Base-by-base conservation (phyloP, 1,284 basidiomycete species). In the Cerioporus squamosus region DNA sequence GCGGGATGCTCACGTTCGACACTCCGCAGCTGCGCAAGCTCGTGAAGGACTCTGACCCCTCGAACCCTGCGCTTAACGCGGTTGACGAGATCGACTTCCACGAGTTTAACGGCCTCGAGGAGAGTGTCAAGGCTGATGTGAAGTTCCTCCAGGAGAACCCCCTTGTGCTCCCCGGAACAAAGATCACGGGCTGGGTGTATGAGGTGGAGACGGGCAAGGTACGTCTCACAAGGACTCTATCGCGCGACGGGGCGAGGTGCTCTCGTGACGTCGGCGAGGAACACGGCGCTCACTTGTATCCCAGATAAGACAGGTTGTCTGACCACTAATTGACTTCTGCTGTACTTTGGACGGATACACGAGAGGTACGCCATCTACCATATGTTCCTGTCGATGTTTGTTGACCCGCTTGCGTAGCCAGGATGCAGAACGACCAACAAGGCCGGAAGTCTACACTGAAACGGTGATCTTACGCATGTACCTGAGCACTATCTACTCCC, bases 1-100 rank as follows among this genome's bases (percentile, higher is more conserved):
- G 88, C 68, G 87, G 87, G 48, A 88, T 90, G 85, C 72, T 84
- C 43, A 82, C 81, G 1, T 87, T 88, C 72, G 78, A 75, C 20
- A 79, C 81, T 47, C 74, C 78, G 5, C 67, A 82, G 65, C 74
- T 90, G 23, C 81, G 80, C 43, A 66, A 75, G 18, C 74, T 81
- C 51, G 77, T 89, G 56, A 82, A 81, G 66, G 75, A 79, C 40
- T 75, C 77, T 18, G 76, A 79, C 40, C 77, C 81, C 18, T 70
- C 67, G 17, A 70, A 79, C 59, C 36, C 65, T 1, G 68, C 73
- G 15, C 73, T 79, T 40, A 51, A 73, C 22, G 75, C 75, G 14
- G 79, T 85, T 22, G 79, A 86, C 51, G 57, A 72, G 2, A 81
- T 87, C 55, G 79, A 87, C 59, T 89, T 88, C 68, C 74, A 85